Conservation (phyloP, 148 eudicot genomes). For the Heliosperma pusillum region DNA sequence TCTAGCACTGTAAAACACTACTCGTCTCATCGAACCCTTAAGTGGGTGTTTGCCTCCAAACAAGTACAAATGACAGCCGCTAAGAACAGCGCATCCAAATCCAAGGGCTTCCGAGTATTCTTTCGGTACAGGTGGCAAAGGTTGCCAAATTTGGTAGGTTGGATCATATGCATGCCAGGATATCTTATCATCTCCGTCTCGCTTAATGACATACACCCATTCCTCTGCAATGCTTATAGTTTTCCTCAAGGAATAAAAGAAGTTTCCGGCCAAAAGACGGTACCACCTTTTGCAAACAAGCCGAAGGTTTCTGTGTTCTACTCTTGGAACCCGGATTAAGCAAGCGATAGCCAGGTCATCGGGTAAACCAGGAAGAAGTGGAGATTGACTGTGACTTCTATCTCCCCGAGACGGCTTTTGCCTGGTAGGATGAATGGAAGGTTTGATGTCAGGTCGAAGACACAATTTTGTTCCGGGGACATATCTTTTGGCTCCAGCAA, state of each 20-base stretch:
- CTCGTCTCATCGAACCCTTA: slow-evolving; percentile 95
- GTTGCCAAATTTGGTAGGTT: slow-evolving; percentile 65
- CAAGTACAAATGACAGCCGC: slow-evolving; percentile 84
- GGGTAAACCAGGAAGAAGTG: slow-evolving; percentile 84
- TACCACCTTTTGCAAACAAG: slow-evolving; percentile 91
- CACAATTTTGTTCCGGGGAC: slow-evolving; percentile 83
- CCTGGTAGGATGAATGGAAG: slow-evolving; percentile 73
- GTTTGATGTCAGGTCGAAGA: slow-evolving; percentile 65
- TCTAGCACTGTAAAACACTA: slow-evolving; percentile 78
- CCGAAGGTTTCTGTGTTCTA: slow-evolving; percentile 71
- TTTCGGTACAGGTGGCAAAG: slow-evolving; percentile 89
- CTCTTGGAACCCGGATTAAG: slow-evolving; percentile 77
- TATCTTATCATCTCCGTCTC: slow-evolving; percentile 72
- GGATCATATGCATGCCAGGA: slow-evolving; percentile 96
- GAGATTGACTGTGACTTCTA: slow-evolving; percentile 59
- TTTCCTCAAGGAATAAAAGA: slow-evolving; percentile 73
- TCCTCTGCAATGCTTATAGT: slow-evolving; percentile 64
- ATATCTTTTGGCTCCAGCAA: slow-evolving; percentile 72
- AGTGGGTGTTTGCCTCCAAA: slow-evolving; percentile 92
- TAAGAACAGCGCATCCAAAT: slow-evolving; percentile 87
- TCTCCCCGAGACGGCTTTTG: slow-evolving; percentile 70
- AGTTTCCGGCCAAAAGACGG: slow-evolving; percentile 75
- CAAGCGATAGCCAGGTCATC: slow-evolving; percentile 95
- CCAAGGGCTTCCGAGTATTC: slow-evolving; percentile 79
- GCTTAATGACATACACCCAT: slow-evolving; percentile 81